phyloP scores from a whole-genome alignment of 345 rosid species.

The Melaleuca quinquenervia region DNA sequence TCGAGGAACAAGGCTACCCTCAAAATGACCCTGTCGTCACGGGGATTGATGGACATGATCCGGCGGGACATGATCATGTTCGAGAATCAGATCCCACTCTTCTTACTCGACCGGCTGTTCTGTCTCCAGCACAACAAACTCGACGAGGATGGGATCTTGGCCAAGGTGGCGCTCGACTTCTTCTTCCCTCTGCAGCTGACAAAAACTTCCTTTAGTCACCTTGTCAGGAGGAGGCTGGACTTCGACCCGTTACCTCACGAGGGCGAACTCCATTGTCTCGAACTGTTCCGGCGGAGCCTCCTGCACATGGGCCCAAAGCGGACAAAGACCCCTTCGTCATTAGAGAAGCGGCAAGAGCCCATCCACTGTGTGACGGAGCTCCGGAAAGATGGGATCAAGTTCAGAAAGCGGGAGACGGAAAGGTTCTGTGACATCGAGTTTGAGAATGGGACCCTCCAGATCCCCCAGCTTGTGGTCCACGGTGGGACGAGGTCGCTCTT shows the following conservation, averaged over 20 bases:
- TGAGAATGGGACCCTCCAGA: conserved; percentile 48
- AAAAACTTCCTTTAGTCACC: conserved; percentile 1
- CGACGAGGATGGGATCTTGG: conserved; percentile 39
- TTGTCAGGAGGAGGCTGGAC: background rate
- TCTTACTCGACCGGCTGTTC: conserved; percentile 45
- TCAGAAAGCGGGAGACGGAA: conserved; percentile 58
- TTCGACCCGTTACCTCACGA: conserved; percentile 53
- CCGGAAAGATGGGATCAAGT: conserved; percentile 64
- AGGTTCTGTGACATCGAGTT: conserved; percentile 83
- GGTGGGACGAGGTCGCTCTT: conserved; percentile 85
- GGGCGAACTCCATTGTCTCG: conserved; percentile 72
- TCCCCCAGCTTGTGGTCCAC: conserved; percentile 71
- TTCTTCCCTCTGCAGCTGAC: conserved; percentile 75
- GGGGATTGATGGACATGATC: conserved; percentile 76
- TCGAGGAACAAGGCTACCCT: conserved; percentile 43
- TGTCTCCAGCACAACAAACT: conserved; percentile 45
- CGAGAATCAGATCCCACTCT: conserved; percentile 71
- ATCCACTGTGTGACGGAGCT: conserved; percentile 70
- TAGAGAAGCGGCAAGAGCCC: conserved; percentile 40
- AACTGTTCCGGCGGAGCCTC: conserved; percentile 56
- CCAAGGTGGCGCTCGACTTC: conserved; percentile 47
- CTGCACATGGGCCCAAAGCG: conserved; percentile 46
- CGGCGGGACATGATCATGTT: conserved; percentile 82
- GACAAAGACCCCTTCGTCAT: conserved; percentile 52
- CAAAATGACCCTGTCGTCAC: conserved; percentile 73